phyloP scores from a whole-genome alignment of 73 alveolate genomes.

The Tetrahymena elliotti region DNA sequence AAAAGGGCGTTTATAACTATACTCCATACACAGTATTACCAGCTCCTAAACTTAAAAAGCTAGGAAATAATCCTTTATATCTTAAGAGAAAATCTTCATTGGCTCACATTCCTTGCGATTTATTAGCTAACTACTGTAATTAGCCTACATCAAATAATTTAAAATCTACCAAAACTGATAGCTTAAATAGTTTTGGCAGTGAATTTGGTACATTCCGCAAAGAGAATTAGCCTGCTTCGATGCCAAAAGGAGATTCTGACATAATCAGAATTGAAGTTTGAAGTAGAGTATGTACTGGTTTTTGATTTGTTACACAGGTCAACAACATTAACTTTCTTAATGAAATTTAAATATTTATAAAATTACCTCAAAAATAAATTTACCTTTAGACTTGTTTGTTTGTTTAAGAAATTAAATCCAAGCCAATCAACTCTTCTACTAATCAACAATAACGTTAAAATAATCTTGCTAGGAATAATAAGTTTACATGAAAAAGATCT shows the following conservation, averaged over 20 bases:
- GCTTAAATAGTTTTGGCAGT: not conserved
- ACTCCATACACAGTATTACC: not conserved
- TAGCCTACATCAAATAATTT: not conserved
- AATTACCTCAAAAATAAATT: not conserved
- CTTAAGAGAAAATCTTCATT: not conserved
- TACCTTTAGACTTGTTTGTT: not conserved
- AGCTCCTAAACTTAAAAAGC: not conserved
- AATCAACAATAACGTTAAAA: not conserved
- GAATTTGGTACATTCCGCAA: not conserved
- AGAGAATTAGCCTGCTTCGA: not conserved
- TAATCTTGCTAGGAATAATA: no score
- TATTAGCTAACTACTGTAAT: not conserved
- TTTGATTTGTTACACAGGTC: not conserved
- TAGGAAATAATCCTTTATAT: not conserved
- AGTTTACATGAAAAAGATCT: no score
- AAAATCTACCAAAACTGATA: not conserved
- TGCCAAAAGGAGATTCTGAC: not conserved
- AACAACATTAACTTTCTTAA: no score
- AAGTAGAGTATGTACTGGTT: not conserved
- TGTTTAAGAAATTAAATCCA: no score
- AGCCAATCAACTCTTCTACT: not conserved
- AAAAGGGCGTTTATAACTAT: not conserved
- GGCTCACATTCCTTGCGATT: not conserved
- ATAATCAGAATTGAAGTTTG: not conserved
- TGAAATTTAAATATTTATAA: no score